Evolutionary conservation across 352 stramenopile genomes (phyloP), one percentile per base, ranked within the genome.

Genomic region (Phytopythium sindhum): DNA sequence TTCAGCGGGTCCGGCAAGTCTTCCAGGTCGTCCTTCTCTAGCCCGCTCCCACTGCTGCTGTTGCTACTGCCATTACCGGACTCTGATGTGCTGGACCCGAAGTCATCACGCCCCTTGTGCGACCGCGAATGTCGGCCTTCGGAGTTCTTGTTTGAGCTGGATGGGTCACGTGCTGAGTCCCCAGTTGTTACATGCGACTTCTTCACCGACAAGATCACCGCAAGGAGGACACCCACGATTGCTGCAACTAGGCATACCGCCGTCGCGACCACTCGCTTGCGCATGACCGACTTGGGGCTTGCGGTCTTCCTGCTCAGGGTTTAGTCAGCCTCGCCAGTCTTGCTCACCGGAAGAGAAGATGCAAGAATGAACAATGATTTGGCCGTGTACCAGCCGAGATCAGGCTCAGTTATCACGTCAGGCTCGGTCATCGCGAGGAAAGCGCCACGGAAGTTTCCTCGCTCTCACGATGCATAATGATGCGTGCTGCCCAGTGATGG

Each of bases 11-110:
- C 65, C 7, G 73, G 68, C 15, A 60, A 19, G 2, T 44, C 68
- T 51, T 78, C 72, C 23, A 78, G 66, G 3, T 74, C 72, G 8
- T 74, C 69, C 23, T 72, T 63, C 17, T 52, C 55, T 7, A 65
- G 70, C 0, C 58, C 56, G 42, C 52, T 42, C 21, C 42, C 64
- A 28, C 62, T 72, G 3, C 26, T 52, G 9, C 41, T 69, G 28
- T 66, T 66, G 61, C 23, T 51, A 12, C 23, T 53, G 9, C 47
- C 24, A 11, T 23, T 31, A 23, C 45, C 45, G 2, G 48, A 35
- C 3, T 37, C 26, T 6, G 14, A 29, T 14, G 26, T 6, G 26
- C 15, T 23, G 26, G 24, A 37, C 0, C 48, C 12, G 11, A 26
- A 37, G 14, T 21, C 12, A 0, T 37, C 24, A 14, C 26, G 3